phyloP scores from a whole-genome alignment of 192 early-diverging fungal genomes.

The Coemansia sp. region DNA sequence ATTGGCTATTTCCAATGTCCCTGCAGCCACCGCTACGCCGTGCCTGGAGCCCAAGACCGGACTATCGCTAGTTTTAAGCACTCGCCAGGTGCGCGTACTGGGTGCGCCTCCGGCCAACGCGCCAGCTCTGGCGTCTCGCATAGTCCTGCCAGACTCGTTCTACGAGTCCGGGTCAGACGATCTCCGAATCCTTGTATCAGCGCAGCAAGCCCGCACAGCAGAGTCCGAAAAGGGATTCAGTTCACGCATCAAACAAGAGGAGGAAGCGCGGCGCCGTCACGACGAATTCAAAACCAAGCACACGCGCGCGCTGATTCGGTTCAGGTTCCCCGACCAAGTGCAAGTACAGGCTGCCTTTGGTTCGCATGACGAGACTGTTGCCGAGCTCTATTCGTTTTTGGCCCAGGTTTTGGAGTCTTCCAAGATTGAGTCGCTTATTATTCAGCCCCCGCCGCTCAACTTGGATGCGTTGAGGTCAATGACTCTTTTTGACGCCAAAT shows the following conservation, averaged over 20 bases:
- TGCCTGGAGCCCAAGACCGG: neutral
- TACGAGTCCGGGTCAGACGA: slow-evolving; percentile 74
- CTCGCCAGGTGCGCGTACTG: slow-evolving; percentile 50
- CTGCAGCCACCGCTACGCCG: neutral
- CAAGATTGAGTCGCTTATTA: slow-evolving; percentile 8
- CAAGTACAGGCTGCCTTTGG: slow-evolving; percentile 74
- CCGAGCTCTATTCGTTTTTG: slow-evolving; percentile 30
- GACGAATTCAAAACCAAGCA: slow-evolving; percentile 21
- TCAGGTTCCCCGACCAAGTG: slow-evolving; percentile 78
- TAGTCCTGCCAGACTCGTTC: slow-evolving; percentile 84
- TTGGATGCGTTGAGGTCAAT: neutral
- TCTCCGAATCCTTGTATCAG: slow-evolving; percentile 61
- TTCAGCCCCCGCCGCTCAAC: slow-evolving; percentile 38
- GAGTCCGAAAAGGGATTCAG: slow-evolving; percentile 71
- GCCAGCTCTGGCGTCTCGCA: slow-evolving; percentile 23
- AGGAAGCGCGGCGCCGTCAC: slow-evolving; percentile 57
- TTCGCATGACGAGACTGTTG: slow-evolving; percentile 55
- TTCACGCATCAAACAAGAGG: slow-evolving; percentile 72
- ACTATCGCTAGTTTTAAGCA: neutral
- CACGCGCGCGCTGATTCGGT: slow-evolving; percentile 63
- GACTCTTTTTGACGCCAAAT: slow-evolving; percentile 28
- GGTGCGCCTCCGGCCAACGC: slow-evolving; percentile 48
- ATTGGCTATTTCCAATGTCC: neutral
- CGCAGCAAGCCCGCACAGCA: slow-evolving; percentile 54
- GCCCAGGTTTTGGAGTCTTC: slow-evolving; percentile 8